Evolutionary conservation across 2,329 filamentous ascomycete genomes (phyloP).

Genomic region (Fusarium sp.): DNA sequence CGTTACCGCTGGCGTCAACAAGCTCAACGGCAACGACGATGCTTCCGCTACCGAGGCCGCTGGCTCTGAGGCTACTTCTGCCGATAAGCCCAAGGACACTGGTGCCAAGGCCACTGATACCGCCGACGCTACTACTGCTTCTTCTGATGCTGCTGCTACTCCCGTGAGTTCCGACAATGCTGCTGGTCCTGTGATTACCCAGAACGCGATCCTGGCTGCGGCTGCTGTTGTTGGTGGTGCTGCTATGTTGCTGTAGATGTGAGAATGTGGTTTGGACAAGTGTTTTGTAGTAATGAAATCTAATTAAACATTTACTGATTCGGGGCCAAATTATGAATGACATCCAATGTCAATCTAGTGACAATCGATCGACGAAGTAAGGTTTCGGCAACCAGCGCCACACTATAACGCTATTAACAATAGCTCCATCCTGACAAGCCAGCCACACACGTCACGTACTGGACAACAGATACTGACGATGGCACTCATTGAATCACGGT

Average conservation of each 20-base stretch:
- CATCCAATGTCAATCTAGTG: not conserved
- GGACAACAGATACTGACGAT: not conserved
- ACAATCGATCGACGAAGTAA: not conserved
- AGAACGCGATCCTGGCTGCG: conserved; percentile 49
- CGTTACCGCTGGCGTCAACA: conserved; percentile 51
- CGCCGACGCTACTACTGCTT: not conserved
- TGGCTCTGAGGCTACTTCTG: conserved; percentile 25
- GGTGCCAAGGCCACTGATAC: conserved; percentile 22
- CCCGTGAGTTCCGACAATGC: conserved; percentile 41
- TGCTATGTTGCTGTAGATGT: conserved; percentile 46
- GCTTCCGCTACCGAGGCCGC: conserved; percentile 17
- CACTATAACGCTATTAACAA: not conserved
- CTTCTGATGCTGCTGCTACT: conserved; percentile 26
- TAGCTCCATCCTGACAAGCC: not conserved
- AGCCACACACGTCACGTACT: not conserved
- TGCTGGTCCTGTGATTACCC: conserved; percentile 45
- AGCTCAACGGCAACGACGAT: conserved; percentile 39
- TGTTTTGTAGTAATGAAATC: conserved; percentile 1
- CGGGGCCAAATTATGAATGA: not conserved
- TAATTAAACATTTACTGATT: conserved; percentile 11
- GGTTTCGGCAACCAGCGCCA: conserved; percentile 10
- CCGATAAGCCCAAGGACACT: conserved; percentile 23
- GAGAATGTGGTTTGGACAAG: not conserved
- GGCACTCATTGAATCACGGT: not conserved
- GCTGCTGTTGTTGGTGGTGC: conserved; percentile 49